Base-by-base conservation (phyloP, 2,329 filamentous ascomycete genomes). In the Myrmaecium sp. region DNA sequence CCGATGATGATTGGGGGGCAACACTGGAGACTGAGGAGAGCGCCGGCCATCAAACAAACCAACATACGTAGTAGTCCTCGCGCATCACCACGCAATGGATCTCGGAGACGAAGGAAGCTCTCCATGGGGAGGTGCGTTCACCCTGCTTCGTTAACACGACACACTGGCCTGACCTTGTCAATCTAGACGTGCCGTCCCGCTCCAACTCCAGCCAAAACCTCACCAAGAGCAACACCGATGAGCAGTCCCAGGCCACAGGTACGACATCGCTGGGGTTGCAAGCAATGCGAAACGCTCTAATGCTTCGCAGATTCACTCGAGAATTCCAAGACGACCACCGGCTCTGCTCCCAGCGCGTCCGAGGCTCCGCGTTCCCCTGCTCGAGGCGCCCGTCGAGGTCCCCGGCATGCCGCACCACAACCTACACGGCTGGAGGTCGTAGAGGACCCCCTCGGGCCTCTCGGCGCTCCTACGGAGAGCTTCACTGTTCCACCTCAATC, bases 371-470 rank as follows among this genome's bases (percentile, higher is more conserved):
- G 57, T 35, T 58, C 61, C 17, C 54, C 60, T 24, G 54, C 52
- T 27, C 57, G 62, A 45, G 61, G 55, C 22, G 59, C 62, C 10
- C 56, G 66, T 36, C 18, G 18, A 20, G 18, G 30, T 19, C 54
- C 54, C n/a, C 61, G 66, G 33, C 66, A 68, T 44, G 60, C 82
- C 43, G 73, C 74, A 38, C 74, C 74, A 32, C 77, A 84, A 47
- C 69, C 76, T 16, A 83, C 79, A 24, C 74, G 72, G 28, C 74
- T 86, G 33, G 73, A 86, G 54, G 75, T 74, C 33, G 74, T 81
- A 38, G 77, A 83, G 46, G 62, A 69, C 41, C 75, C 77, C 30
- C 66, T 84, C 23, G 81, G 80, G 1, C 80, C 80, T 13, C 59
- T 91, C 27, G 80, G 80, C 31, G 74, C 73, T 28, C 52, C 74